phyloP scores from a whole-genome alignment of 2,329 filamentous ascomycete genomes.

The Corniculantispora saksenae region DNA sequence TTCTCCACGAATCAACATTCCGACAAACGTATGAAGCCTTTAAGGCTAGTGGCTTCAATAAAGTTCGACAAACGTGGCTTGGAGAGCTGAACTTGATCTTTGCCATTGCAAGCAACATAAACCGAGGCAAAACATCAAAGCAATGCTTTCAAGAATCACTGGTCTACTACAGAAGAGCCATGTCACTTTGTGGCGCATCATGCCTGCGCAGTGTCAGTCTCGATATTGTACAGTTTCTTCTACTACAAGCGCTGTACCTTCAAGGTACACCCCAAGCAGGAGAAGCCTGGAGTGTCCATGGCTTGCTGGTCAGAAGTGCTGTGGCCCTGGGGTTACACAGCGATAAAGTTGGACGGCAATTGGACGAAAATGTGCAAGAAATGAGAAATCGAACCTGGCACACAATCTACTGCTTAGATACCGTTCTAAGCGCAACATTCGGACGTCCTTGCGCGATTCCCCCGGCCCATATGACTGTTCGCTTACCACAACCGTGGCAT shows the following conservation, averaged over 20 bases:
- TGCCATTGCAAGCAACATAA: conserved; percentile 45
- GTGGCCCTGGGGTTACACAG: conserved; percentile 55
- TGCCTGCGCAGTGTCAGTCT: conserved; percentile 43
- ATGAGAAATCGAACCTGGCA: conserved; percentile 49
- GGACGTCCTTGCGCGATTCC: conserved; percentile 49
- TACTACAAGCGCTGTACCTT: conserved; percentile 52
- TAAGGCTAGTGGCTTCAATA: conserved; percentile 27
- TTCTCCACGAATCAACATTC: conserved; percentile 30
- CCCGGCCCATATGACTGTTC: conserved; percentile 42
- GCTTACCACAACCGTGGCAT: conserved; percentile 32
- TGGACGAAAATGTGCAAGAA: conserved; percentile 45
- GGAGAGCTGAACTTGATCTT: conserved; percentile 52
- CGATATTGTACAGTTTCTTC: conserved; percentile 51
- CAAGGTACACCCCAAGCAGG: conserved; percentile 55
- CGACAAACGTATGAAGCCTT: conserved; percentile 26
- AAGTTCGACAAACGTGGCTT: conserved; percentile 49
- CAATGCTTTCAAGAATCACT: conserved; percentile 43
- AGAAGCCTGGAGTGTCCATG: conserved; percentile 56
- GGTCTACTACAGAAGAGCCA: conserved; percentile 46
- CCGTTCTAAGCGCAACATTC: conserved; percentile 50
- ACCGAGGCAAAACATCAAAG: conserved; percentile 31
- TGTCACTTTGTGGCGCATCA: conserved; percentile 43
- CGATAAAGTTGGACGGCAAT: conserved; percentile 34
- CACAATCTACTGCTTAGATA: conserved; percentile 32
- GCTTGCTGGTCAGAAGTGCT: conserved; percentile 52